Base-by-base conservation (phyloP, 331 rosid species). In the Acacia concinna region DNA sequence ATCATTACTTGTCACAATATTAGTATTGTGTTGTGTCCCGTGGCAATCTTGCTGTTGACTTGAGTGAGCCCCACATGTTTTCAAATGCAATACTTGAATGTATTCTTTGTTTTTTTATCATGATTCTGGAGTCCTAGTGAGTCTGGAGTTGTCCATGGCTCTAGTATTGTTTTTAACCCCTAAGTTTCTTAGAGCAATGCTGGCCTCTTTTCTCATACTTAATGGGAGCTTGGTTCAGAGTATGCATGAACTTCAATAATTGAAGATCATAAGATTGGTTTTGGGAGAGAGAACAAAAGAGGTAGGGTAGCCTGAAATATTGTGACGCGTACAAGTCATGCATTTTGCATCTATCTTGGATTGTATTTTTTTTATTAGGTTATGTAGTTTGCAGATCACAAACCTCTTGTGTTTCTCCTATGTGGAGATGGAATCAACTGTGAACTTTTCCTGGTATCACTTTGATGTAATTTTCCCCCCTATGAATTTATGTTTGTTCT, bases 221-320 rank as follows among this genome's bases (percentile, higher is more conserved):
- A 76, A 54, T 75, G 74, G 71, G 79, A 79, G 78, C 27, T 77
- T 71, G 84, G 71, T 34, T 74, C 30, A 52, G 71, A 34, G 27
- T 21, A 28, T 59, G 4, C 66, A 4, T 57, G 65, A 4, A 25
- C 65, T 25, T 57, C 37, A 32, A 32, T n/a, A 32, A 31, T 14
- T 32, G 65, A 64, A 32, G 69, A 32, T 32, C 11, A 25, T 17
- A 32, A 65, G 40, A 20, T 65, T 34, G 28, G 28, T 15, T 18
- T 18, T 65, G 70, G 46, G 28, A 34, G 12, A 34, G 27, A 8
- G 7, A 34, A 65, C 23, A 65, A 34, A 65, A 27, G 12, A 4
- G 17, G 25, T 1, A 20, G 46, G 46, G 28, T 32, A 65, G 28
- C 8, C 44, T 65, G 44, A 32, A 66, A 37, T 2, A 4, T 66